A percentile compares a stretch with the other conserved stretches of the same genome.
Conservation (phyloP, 164 flowering plant species). For the Tetracentron sinense region DNA sequence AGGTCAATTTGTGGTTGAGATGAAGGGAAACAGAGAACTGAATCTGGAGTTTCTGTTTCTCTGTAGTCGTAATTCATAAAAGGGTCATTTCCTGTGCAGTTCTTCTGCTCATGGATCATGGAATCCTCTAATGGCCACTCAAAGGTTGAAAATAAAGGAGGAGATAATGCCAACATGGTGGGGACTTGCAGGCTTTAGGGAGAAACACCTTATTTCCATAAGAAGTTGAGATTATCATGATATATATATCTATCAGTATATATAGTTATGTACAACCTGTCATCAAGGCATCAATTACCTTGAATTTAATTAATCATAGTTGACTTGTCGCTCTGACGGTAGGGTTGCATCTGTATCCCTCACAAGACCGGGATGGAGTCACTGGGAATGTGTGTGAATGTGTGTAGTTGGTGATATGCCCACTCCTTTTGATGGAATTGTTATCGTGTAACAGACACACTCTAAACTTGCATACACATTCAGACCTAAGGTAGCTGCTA, state of each 20-base stretch:
- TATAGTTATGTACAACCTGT: no score
- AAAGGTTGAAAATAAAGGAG: neutral
- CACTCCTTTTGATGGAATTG: no score
- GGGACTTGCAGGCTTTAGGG: neutral
- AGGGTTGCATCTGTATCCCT: no score
- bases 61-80: neutral
- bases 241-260: neutral
- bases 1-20: neutral
- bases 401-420: no score
- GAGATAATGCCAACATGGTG: neutral
- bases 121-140: neutral
- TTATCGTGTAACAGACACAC: no score
- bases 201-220: neutral
- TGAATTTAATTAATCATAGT: no score
- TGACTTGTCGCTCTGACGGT: no score
- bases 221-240: neutral
- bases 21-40: slow-evolving; percentile 5
- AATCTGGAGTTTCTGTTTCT: slow-evolving; percentile 2
- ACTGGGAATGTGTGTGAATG: no score
- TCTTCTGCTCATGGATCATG: slow-evolving; percentile 4
- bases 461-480: no score
- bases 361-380: no score
- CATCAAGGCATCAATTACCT: no score
- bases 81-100: neutral
- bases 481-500: no score